Conservation (phyloP, 2,329 filamentous ascomycete genomes). For the Laburnicola sp. region DNA sequence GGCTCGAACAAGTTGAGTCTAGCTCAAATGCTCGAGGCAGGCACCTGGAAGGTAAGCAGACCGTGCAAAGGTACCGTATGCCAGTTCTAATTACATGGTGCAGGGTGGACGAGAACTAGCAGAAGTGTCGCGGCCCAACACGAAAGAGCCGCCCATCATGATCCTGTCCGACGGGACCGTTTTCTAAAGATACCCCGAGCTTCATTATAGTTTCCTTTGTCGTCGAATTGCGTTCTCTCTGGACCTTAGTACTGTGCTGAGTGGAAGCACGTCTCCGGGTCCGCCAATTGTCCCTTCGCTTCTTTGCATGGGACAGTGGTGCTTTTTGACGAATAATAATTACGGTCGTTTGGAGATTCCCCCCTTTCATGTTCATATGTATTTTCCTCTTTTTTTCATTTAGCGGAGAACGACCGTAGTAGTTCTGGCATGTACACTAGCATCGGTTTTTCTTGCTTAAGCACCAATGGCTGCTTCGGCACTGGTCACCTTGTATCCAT, state of each 20-base stretch:
- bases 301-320: background rate
- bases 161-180: slow-evolving; percentile 96
- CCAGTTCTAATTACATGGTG: slow-evolving; percentile 33
- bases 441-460: background rate
- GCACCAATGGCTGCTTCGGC: background rate
- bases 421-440: background rate
- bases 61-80: background rate
- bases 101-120: slow-evolving; percentile 92
- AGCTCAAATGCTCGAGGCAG: slow-evolving; percentile 90
- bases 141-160: slow-evolving; percentile 93
- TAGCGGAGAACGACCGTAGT: background rate
- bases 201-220: slow-evolving; percentile 24
- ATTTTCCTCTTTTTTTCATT: slow-evolving; percentile 1
- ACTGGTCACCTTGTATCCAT: background rate
- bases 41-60: slow-evolving; percentile 87
- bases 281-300: background rate
- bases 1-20: slow-evolving; percentile 73
- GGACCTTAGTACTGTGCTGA: slow-evolving; percentile 9
- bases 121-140: slow-evolving; percentile 92
- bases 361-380: slow-evolving; percentile 21
- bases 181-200: slow-evolving; percentile 65
- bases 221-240: slow-evolving; percentile 23
- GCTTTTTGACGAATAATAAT: slow-evolving; percentile 1
- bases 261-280: slow-evolving; percentile 6
- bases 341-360: slow-evolving; percentile 7